Percentiles rank a stretch among this genome's conserved stretches.
These are phyloP conservation scores for Pythium rhizo-oryzae DNA, from an alignment of 352 stramenopile species.

Conservation along the genomic window DNA sequence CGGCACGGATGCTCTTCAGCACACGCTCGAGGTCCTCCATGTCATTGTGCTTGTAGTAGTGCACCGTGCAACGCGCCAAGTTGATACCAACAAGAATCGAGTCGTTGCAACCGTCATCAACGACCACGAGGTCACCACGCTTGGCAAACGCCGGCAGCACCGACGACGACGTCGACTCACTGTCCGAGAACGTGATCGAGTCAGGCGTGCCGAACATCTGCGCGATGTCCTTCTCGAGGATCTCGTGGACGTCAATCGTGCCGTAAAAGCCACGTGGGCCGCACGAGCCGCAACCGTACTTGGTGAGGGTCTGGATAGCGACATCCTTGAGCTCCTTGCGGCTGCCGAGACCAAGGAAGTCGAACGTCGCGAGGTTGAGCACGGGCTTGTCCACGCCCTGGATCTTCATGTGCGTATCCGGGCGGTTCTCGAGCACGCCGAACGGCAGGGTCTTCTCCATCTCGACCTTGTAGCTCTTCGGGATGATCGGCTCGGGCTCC, in stretches of 20 bases:
- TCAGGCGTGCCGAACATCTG: slow-evolving; percentile 93
- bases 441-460: slow-evolving; percentile 47
- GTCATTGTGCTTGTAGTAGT: slow-evolving; percentile 99
- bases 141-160: slow-evolving; percentile 98
- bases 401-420: slow-evolving; percentile 84
- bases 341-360: slow-evolving; percentile 95
- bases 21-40: slow-evolving; percentile 95
- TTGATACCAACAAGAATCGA: slow-evolving; percentile 93
- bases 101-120: slow-evolving; percentile 97
- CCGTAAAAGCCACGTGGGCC: slow-evolving; percentile 99
- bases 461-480: slow-evolving; percentile 40
- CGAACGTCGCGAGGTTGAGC: slow-evolving; percentile 97
- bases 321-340: slow-evolving; percentile 88
- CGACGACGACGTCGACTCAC: slow-evolving; percentile 92
- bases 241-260: slow-evolving; percentile 93
- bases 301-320: slow-evolving; percentile 88
- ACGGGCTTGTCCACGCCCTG: slow-evolving; percentile 67
- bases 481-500: slow-evolving; percentile 88
- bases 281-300: slow-evolving; percentile 98
- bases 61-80: slow-evolving; percentile 92
- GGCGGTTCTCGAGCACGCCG: slow-evolving; percentile 79
- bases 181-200: slow-evolving; percentile 98
- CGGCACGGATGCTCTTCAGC: slow-evolving; percentile 82
- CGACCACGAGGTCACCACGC: slow-evolving; percentile 96
- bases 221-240: slow-evolving; percentile 92